Evolutionary conservation across 768 basidiomycete species (phyloP).

Genomic region (Psilocybe cubensis): DNA sequence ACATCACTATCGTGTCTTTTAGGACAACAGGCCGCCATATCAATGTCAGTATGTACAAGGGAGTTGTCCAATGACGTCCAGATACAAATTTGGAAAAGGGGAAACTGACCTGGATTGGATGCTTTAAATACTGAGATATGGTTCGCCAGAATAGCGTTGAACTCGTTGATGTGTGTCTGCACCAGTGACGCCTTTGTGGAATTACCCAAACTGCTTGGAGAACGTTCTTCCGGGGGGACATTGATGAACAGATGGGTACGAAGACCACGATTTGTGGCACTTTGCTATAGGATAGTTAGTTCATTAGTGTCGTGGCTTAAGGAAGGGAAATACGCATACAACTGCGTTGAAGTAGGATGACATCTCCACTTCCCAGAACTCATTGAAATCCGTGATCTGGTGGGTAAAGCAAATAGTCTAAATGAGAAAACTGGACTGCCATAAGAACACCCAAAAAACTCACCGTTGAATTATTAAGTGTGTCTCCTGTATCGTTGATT

Average conservation of each 20-base stretch:
- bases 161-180: conserved; percentile 42
- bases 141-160: conserved; percentile 42
- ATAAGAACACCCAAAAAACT: too few relatives aligned
- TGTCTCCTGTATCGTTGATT: conserved; percentile 61
- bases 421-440: too few relatives aligned
- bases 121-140: conserved; percentile 38
- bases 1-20: conserved; percentile 41
- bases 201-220: conserved; percentile 40
- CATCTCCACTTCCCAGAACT: conserved; percentile 56
- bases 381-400: conserved; percentile 50
- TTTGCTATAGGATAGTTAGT: conserved; percentile 12
- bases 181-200: conserved; percentile 37
- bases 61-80: too few relatives aligned
- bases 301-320: background rate
- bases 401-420: background rate
- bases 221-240: conserved; percentile 56
- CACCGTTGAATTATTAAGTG: conserved; percentile 39
- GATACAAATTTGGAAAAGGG: too few relatives aligned
- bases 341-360: conserved; percentile 51
- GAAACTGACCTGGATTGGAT: conserved; percentile 35
- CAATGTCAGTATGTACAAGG: too few relatives aligned
- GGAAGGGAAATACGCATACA: conserved; percentile 29
- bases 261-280: conserved; percentile 46
- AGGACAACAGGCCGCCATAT: too few relatives aligned
- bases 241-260: conserved; percentile 56